Evolutionary conservation across 1,284 basidiomycete genomes (phyloP).

Genomic region (Coniophora puteana): DNA sequence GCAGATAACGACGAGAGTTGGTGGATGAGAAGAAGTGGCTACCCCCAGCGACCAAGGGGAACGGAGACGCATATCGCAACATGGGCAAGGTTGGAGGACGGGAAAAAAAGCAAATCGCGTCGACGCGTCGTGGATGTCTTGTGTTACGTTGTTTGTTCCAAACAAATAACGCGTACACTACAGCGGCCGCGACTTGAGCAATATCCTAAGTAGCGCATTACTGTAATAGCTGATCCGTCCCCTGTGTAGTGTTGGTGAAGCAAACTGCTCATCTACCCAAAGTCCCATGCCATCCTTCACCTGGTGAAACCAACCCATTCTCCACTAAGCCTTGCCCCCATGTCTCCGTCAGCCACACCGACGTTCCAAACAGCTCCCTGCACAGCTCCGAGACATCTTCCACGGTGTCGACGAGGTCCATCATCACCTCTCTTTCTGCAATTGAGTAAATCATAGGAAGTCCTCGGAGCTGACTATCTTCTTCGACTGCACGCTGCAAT

Average conservation of each 20-base stretch:
- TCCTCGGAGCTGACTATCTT: conserved; percentile 30
- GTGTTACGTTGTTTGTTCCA: conserved; percentile 21
- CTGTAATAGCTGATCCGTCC: too few species aligned
- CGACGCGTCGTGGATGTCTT: too few species aligned
- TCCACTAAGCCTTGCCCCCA: conserved; percentile 2
- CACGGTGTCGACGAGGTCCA: conserved; percentile 39
- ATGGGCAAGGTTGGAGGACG: conserved; percentile 7
- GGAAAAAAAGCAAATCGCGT: not conserved
- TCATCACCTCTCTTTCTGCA: conserved; percentile 43
- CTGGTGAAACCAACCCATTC: conserved; percentile 1
- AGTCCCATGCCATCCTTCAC: conserved; percentile 10
- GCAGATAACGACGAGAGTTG: too few species aligned
- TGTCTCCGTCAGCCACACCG: conserved; percentile 33
- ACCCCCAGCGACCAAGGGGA: conserved; percentile 25
- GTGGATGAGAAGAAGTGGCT: too few species aligned
- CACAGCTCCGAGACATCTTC: conserved; percentile 39
- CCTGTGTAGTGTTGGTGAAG: too few species aligned
- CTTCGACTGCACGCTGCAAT: conserved; percentile 26
- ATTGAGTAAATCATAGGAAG: conserved; percentile 40
- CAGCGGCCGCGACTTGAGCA: too few species aligned
- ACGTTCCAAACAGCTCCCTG: conserved; percentile 42
- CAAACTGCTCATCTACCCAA: too few species aligned
- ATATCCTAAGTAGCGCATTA: too few species aligned
- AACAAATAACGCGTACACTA: conserved; percentile 22
- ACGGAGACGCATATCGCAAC: conserved; percentile 15